Conservation (phyloP, 495 filamentous ascomycete species). For the Neurospora intermedia region DNA sequence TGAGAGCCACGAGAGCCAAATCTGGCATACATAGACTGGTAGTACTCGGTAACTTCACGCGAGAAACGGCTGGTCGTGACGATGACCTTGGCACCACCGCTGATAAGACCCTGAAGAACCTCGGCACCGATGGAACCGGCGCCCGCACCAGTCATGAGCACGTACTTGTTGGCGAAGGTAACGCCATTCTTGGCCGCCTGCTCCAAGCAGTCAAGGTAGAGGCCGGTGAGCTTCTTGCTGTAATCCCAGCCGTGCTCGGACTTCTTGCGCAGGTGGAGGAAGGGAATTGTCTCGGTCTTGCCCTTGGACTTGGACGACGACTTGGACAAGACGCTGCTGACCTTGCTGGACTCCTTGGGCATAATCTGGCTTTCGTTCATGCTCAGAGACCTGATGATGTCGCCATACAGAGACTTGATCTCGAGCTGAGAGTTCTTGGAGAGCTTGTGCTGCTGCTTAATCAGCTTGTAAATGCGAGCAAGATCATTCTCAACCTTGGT, state of each 20-base stretch:
- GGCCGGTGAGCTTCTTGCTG: slow-evolving; percentile 89
- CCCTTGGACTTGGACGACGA: slow-evolving; percentile 59
- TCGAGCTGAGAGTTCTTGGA: slow-evolving; percentile 90
- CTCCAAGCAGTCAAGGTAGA: slow-evolving; percentile 86
- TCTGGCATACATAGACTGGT: slow-evolving; percentile 94
- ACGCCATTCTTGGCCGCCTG: slow-evolving; percentile 77
- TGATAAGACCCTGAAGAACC: slow-evolving; percentile 91
- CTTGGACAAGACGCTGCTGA: slow-evolving; percentile 53
- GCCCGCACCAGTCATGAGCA: slow-evolving; percentile 95
- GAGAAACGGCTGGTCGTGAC: slow-evolving; percentile 96
- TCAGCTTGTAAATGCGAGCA: slow-evolving; percentile 88
- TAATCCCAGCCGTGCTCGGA: slow-evolving; percentile 95
- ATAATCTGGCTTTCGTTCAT: slow-evolving; percentile 99
- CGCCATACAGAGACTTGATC: slow-evolving; percentile 87
- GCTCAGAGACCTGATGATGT: slow-evolving; percentile 79
- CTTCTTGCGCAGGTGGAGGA: slow-evolving; percentile 94
- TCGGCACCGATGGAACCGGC: slow-evolving; percentile 98
- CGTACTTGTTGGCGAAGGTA: slow-evolving; percentile 90
- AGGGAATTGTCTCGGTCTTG: slow-evolving; percentile 94
- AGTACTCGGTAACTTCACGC: slow-evolving; percentile 96
- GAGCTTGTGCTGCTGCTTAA: slow-evolving; percentile 91
- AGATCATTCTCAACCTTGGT: slow-evolving; percentile 97
- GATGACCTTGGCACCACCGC: slow-evolving; percentile 88
- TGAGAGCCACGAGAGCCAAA: slow-evolving; percentile 90
- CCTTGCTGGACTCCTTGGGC: slow-evolving; percentile 60